These are phyloP conservation scores for Pseudomonodictys pantanalensis DNA, from an alignment of 495 filamentous ascomycete genomes.

Conservation along the genomic window DNA sequence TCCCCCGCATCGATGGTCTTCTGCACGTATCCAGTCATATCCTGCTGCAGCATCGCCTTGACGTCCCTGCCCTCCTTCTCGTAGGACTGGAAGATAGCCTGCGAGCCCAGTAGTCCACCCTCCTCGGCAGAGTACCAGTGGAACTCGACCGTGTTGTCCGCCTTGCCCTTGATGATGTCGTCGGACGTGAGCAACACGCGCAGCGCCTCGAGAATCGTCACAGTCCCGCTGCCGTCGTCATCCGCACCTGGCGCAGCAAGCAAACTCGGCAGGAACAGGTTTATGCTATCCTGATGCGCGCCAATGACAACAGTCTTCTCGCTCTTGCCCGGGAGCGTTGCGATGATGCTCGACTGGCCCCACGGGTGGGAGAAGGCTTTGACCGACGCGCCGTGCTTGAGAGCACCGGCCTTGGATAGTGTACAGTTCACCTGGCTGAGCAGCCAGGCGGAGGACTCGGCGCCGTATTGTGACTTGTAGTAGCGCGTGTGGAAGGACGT, in stretches of 20 bases:
- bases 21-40: conserved; percentile 93
- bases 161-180: conserved; percentile 52
- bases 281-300: conserved; percentile 81
- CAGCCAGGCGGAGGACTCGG: conserved; percentile 88
- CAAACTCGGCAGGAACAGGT: conserved; percentile 79
- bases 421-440: conserved; percentile 68
- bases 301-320: conserved; percentile 78
- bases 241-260: conserved; percentile 75
- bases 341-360: conserved; percentile 88
- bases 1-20: conserved; percentile 80
- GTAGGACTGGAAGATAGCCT: conserved; percentile 82
- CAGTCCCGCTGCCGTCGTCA: conserved; percentile 71
- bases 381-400: conserved; percentile 64
- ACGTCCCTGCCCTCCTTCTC: conserved; percentile 70
- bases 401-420: conserved; percentile 65
- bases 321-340: conserved; percentile 80
- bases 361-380: conserved; percentile 74
- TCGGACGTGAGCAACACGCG: conserved; percentile 59
- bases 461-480: conserved; percentile 80
- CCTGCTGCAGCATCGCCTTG: conserved; percentile 97
- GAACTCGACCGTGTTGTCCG: conserved; percentile 84
- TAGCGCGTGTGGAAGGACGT: conserved; percentile 82
- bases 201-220: conserved; percentile 71
- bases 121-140: conserved; percentile 96
- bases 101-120: conserved; percentile 70